Conservation (phyloP, 2,329 filamentous ascomycete species). For the Cladosporium austrohemisphaericum region DNA sequence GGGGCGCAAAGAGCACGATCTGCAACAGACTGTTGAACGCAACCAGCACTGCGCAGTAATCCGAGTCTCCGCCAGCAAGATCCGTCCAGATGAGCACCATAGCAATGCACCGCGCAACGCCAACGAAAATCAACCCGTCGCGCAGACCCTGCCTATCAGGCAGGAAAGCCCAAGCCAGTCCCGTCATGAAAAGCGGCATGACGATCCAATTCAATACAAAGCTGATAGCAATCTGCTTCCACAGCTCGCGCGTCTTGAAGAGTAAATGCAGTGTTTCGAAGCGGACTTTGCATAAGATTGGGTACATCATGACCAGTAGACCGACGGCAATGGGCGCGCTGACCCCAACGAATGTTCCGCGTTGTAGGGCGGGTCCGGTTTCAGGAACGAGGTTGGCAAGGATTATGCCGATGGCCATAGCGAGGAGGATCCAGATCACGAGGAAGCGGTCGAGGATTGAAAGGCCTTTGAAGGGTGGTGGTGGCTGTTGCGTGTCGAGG, state of each 20-base stretch:
- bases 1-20: conserved; percentile 46
- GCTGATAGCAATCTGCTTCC: conserved; percentile 76
- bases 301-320: conserved; percentile 89
- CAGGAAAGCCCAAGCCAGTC: conserved; percentile 61
- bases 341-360: conserved; percentile 68
- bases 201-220: conserved; percentile 78
- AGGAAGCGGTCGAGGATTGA: conserved; percentile 45
- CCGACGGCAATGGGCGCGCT: conserved; percentile 71
- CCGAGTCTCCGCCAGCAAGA: conserved; percentile 68
- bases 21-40: conserved; percentile 48
- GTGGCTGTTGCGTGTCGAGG: neutral
- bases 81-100: conserved; percentile 84
- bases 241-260: conserved; percentile 59
- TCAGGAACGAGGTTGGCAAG: conserved; percentile 70
- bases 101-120: conserved; percentile 79
- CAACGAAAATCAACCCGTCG: conserved; percentile 73
- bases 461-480: conserved; percentile 37
- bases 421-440: conserved; percentile 66
- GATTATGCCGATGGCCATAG: conserved; percentile 72
- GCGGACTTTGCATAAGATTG: conserved; percentile 80
- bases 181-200: conserved; percentile 78
- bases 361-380: conserved; percentile 60
- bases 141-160: conserved; percentile 47
- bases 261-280: conserved; percentile 71
- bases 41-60: conserved; percentile 69